A percentile compares a stretch with the other conserved stretches of the same genome.
phyloP scores from a whole-genome alignment of 2,329 filamentous ascomycete species.

The Pyricularia sp. region DNA sequence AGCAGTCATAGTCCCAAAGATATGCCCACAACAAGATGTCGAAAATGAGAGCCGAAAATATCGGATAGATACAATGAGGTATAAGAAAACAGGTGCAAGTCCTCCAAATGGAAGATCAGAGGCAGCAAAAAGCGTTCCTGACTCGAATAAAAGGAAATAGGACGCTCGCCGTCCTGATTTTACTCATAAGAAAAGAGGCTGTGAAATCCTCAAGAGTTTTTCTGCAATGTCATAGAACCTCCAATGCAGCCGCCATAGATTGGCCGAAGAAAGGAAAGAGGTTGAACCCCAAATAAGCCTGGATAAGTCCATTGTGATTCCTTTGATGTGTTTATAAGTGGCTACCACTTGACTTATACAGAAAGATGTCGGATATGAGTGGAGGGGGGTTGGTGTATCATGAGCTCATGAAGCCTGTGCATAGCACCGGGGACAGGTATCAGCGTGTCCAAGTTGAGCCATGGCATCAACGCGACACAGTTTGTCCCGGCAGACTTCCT shows the following conservation, averaged over 20 bases:
- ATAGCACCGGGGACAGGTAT: no score
- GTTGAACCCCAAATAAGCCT: neutral
- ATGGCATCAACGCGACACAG: neutral
- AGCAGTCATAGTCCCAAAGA: neutral
- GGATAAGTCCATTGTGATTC: neutral
- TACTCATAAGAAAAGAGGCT: neutral
- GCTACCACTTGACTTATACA: neutral
- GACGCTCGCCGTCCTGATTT: neutral
- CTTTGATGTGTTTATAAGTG: neutral
- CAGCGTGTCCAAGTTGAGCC: neutral
- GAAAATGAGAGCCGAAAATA: neutral
- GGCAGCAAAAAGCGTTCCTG: neutral
- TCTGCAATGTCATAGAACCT: neutral
- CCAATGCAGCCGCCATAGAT: neutral
- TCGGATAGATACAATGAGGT: neutral
- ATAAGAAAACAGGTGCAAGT: neutral
- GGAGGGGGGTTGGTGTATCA: neutral
- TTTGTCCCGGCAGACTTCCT: neutral
- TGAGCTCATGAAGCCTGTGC: neutral
- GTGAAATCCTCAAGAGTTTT: neutral
- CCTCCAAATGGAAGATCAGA: neutral
- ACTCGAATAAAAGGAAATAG: neutral
- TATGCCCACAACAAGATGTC: neutral
- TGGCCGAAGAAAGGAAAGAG: no score
- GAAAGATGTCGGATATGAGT: neutral